These are phyloP conservation scores for Xylaria sp. DNA, from an alignment of 2,329 filamentous ascomycete species.

Conservation along the genomic window DNA sequence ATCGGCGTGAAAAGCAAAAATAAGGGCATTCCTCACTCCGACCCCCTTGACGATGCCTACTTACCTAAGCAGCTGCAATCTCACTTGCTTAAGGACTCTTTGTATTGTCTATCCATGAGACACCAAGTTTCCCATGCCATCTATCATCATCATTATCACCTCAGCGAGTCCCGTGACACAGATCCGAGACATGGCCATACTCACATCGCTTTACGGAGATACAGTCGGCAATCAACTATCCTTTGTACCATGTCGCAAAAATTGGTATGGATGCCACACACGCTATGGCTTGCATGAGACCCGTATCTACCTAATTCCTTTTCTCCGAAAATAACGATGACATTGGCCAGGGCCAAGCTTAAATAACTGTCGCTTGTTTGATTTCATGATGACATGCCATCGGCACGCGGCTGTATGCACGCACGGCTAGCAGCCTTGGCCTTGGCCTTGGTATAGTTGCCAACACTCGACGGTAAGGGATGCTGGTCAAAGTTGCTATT, in stretches of 20 bases:
- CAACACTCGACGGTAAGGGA: background rate
- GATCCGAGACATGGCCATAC: slow-evolving; percentile 44
- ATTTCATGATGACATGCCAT: slow-evolving; percentile 27
- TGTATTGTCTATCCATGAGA: slow-evolving; percentile 30
- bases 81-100: background rate
- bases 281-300: slow-evolving; percentile 15
- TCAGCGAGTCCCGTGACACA: slow-evolving; percentile 36
- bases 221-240: slow-evolving; percentile 30
- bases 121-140: slow-evolving; percentile 23
- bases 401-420: background rate
- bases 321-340: slow-evolving; percentile 22
- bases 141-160: slow-evolving; percentile 20
- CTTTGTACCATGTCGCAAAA: slow-evolving; percentile 30
- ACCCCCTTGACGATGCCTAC: slow-evolving; percentile 14
- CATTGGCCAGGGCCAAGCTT: slow-evolving; percentile 9
- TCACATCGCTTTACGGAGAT: slow-evolving; percentile 40
- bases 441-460: background rate
- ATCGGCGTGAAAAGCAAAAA: slow-evolving; percentile 20
- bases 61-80: background rate
- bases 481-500: background rate
- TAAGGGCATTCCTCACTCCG: slow-evolving; percentile 16
- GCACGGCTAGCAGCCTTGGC: background rate
- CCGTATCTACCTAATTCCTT: slow-evolving; percentile 7
- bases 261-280: slow-evolving; percentile 14
- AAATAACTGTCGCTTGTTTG: background rate